Conservation (phyloP, 2,329 filamentous ascomycete genomes). For the Waltergamsia citrina region DNA sequence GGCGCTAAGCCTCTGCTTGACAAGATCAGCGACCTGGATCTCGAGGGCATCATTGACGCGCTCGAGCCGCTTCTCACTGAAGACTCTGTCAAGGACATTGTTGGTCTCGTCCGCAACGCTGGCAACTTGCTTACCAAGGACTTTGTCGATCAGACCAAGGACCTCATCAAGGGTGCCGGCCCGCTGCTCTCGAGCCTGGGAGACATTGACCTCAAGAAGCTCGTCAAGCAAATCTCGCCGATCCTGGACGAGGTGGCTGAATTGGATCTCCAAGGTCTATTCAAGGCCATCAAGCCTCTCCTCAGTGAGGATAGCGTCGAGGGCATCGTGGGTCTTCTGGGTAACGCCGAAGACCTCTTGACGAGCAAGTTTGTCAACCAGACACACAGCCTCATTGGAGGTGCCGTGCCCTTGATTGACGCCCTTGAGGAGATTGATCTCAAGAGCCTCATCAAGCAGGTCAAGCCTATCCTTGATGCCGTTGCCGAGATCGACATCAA, state of each 20-base stretch:
- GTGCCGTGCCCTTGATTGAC: conserved; percentile 23
- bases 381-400: conserved; percentile 25
- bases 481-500: conserved; percentile 22
- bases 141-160: conserved; percentile 25
- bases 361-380: conserved; percentile 28
- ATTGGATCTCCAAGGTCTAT: conserved; percentile 22
- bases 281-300: conserved; percentile 21
- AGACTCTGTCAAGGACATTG: conserved; percentile 19
- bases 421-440: conserved; percentile 24
- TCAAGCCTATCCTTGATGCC: conserved; percentile 18
- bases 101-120: conserved; percentile 24
- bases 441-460: conserved; percentile 17
- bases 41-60: conserved; percentile 12
- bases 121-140: conserved; percentile 23
- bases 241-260: conserved; percentile 17
- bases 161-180: conserved; percentile 13
- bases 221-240: conserved; percentile 18
- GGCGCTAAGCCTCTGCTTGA: conserved; percentile 17
- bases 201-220: conserved; percentile 17
- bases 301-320: conserved; percentile 21
- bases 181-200: conserved; percentile 19
- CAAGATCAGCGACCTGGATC: neutral
- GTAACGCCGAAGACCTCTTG: conserved; percentile 26
- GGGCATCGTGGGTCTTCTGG: conserved; percentile 23
- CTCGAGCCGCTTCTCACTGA: conserved; percentile 14